Conservation (phyloP, 352 stramenopile species). For the Globisporangium emineosum region DNA sequence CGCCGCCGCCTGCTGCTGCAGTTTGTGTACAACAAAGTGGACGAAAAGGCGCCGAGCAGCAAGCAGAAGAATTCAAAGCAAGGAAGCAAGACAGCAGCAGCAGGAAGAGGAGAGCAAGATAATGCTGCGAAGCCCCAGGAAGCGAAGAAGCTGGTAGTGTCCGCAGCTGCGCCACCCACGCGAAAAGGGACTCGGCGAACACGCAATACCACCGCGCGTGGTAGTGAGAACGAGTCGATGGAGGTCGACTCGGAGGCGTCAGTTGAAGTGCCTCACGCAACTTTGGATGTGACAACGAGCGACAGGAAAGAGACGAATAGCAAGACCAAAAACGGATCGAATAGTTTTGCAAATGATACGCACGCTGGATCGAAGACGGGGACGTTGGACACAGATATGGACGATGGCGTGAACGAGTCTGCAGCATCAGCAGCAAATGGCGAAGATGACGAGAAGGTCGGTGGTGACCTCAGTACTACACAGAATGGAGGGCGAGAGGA, state of each 20-base stretch:
- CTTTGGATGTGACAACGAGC: not conserved
- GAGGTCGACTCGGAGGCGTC: slow-evolving; percentile 8
- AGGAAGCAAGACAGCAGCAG: not conserved
- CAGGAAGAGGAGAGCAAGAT: not conserved
- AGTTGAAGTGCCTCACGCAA: not conserved
- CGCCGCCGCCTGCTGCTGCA: slow-evolving; percentile 37
- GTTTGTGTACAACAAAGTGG: slow-evolving; percentile 37
- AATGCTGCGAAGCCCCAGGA: not conserved
- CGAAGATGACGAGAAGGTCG: not conserved
- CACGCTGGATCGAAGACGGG: not conserved
- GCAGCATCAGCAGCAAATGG: not conserved
- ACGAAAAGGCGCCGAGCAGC: slow-evolving; percentile 10
- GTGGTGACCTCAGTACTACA: not conserved
- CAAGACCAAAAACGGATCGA: not conserved
- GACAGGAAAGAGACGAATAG: not conserved
- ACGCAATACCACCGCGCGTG: not conserved
- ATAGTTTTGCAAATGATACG: not conserved
- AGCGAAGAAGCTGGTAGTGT: not conserved
- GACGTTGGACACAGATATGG: not conserved
- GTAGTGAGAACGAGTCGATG: slow-evolving; percentile 7
- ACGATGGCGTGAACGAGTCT: not conserved
- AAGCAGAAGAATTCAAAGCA: slow-evolving; percentile 3
- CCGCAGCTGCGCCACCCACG: too few species aligned
- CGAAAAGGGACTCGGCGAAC: slow-evolving; percentile 7
- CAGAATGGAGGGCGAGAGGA: not conserved